phyloP scores from a whole-genome alignment of 495 filamentous ascomycete species.

The Patellaria atrata region DNA sequence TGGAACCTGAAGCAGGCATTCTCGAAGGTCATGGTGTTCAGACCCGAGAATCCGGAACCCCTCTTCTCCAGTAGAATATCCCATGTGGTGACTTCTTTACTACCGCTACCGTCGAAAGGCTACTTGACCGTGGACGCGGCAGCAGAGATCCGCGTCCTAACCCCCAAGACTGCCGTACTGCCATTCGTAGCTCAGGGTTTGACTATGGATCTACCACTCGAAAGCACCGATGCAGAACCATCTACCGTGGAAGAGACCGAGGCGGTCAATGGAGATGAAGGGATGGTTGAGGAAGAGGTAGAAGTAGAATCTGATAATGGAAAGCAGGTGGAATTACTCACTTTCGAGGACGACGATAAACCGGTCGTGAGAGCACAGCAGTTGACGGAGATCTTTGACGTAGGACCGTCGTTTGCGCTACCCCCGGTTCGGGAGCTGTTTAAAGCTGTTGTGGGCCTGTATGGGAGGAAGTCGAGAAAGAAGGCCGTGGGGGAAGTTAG shows the following conservation, averaged over 20 bases:
- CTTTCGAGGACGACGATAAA: conserved; percentile 20
- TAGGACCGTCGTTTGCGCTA: conserved; percentile 57
- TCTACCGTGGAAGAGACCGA: conserved; percentile 1
- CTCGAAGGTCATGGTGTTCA: conserved; percentile 42
- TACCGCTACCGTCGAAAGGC: conserved; percentile 31
- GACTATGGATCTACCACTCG: no score
- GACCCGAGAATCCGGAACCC: conserved; percentile 33
- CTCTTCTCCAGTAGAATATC: conserved; percentile 34
- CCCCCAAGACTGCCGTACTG: conserved; percentile 33
- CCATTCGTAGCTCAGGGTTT: no score
- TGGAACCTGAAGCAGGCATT: conserved; percentile 16
- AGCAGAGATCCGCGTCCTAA: conserved; percentile 32
- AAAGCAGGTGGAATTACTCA: conserved; percentile 17
- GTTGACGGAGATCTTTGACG: conserved; percentile 59
- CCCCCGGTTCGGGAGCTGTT: conserved; percentile 69
- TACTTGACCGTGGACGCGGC: conserved; percentile 39
- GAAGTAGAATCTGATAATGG: conserved; percentile 37
- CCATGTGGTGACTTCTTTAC: conserved; percentile 38
- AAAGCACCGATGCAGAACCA: no score
- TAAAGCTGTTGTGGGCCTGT: conserved; percentile 51
- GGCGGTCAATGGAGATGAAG: neutral
- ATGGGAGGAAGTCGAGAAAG: conserved; percentile 32
- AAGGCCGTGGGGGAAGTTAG: neutral
- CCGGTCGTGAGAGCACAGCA: conserved; percentile 48
- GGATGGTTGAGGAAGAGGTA: conserved; percentile 8